Base-by-base conservation (phyloP, 352 stramenopile genomes). In the Halophytophthora polymorphica region DNA sequence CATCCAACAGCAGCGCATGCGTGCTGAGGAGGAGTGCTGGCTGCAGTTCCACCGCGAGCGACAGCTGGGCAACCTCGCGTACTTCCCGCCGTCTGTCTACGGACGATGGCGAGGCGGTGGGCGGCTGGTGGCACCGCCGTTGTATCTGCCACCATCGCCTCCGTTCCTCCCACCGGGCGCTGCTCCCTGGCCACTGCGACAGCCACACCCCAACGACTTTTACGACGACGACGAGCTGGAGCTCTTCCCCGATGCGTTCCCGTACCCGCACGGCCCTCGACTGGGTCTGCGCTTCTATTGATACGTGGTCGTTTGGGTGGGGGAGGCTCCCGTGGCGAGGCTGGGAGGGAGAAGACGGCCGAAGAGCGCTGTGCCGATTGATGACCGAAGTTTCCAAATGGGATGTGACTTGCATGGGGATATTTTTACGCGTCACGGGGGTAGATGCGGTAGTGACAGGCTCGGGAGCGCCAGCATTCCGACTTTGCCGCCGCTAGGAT, bases 211-310 rank as follows among this genome's bases (percentile, higher is more conserved):
- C 7, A 50, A 48, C 4, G 19, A 36, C 11, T n/a, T 61, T 18
- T 18, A 62, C 31, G 51, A 19, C n/a, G 59, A 64, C 13, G 50
- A 58, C 25, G 50, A 65, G 19, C 13, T 54, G 8, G 45, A 50
- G 2, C 25, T 61, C 31, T 38, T 60, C 14, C 37, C 11, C 8
- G 56, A 61, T 43, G 48, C 59, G 21, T 61, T 57, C 49, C 28
- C n/a, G 15, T 55, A 60, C 28, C 28, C 41, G 18, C 39, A 38
- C n/a, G 51, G 63, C 18, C 44, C 38, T 5, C 6, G 13, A 6
- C 12, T 51, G 10, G 28, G 50, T 15, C 45, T 48, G 6, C 17
- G 53, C 8, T 64, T 64, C n/a, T 53, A 50, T 50, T 60, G 17
- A 61, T n/a, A 22, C 15, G 13, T 18, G 39, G 36, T 21, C 18